These are phyloP conservation scores for Phascolomyces articulosus DNA, from an alignment of 371 early-diverging fungal genomes.

Conservation along the genomic window DNA sequence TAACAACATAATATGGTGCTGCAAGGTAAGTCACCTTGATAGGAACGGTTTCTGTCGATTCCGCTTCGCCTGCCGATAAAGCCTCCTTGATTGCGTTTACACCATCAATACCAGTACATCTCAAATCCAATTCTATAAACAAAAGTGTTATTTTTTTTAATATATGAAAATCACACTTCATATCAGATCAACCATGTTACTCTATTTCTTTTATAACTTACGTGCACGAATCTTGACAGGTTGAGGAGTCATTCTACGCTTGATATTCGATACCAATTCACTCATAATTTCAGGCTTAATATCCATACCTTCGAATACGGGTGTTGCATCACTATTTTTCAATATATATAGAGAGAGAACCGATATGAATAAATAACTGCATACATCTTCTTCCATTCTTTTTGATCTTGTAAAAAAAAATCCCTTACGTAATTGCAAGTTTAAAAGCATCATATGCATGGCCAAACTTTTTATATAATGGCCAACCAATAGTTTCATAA, in stretches of 20 bases:
- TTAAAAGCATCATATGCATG: conserved; percentile 98
- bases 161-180: too few species aligned
- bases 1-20: conserved; percentile 95
- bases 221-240: conserved; percentile 95
- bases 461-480: conserved; percentile 97
- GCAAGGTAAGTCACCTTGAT: conserved; percentile 84
- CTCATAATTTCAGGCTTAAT: conserved; percentile 66
- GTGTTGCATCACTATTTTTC: conserved; percentile 84
- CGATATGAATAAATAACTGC: not conserved
- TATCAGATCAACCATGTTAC: too few species aligned
- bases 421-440: conserved; percentile 79
- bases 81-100: conserved; percentile 97
- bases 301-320: conserved; percentile 84
- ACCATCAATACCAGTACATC: conserved; percentile 97
- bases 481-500: conserved; percentile 95
- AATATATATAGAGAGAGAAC: too few species aligned
- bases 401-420: conserved; percentile 15
- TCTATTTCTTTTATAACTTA: conserved; percentile 29
- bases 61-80: conserved; percentile 87
- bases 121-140: conserved; percentile 89
- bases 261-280: conserved; percentile 87
- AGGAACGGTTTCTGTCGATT: conserved; percentile 82
- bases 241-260: conserved; percentile 93
- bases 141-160: too few species aligned
- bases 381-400: not conserved